Evolutionary conservation across 1,284 basidiomycete genomes (phyloP).

Genomic region (Tylopilus orsonianus): DNA sequence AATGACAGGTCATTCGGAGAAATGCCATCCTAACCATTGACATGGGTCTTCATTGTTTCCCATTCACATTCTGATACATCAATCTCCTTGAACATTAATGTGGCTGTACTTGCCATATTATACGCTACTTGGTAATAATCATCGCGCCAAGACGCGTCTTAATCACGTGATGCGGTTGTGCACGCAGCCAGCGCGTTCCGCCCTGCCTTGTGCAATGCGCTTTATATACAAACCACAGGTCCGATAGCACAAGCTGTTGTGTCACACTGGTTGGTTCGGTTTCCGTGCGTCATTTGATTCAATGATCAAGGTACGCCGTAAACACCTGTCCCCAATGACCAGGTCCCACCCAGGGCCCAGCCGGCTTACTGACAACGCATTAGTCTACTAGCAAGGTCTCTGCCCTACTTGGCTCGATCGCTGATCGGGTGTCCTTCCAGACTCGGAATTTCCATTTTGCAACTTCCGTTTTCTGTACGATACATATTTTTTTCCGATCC

Average conservation of each 20-base stretch:
- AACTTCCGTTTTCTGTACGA: conserved; percentile 8
- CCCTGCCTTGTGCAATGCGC: not conserved
- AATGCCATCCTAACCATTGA: not conserved
- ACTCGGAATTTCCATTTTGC: conserved; percentile 20
- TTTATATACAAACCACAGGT: not conserved
- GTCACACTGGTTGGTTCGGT: conserved; percentile 3
- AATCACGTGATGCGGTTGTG: conserved; percentile 22
- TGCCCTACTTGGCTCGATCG: conserved; percentile 19
- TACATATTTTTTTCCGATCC: not conserved
- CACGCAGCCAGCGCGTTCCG: conserved; percentile 3
- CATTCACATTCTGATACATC: conserved; percentile 48
- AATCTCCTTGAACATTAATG: conserved; percentile 59
- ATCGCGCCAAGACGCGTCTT: conserved; percentile 29
- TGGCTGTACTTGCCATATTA: conserved; percentile 50
- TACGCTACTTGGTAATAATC: no score
- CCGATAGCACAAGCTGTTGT: not conserved
- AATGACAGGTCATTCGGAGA: no score
- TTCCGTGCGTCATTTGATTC: not conserved
- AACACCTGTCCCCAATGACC: conserved; percentile 11
- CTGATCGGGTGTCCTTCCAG: conserved; percentile 23
- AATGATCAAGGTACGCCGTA: no score
- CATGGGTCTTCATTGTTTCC: not conserved
- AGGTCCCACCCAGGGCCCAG: conserved; percentile 15
- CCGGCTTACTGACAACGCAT: not conserved
- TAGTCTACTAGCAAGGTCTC: no score